Conservation (phyloP, 2,329 filamentous ascomycete genomes). For the Colletotrichum abscissum region DNA sequence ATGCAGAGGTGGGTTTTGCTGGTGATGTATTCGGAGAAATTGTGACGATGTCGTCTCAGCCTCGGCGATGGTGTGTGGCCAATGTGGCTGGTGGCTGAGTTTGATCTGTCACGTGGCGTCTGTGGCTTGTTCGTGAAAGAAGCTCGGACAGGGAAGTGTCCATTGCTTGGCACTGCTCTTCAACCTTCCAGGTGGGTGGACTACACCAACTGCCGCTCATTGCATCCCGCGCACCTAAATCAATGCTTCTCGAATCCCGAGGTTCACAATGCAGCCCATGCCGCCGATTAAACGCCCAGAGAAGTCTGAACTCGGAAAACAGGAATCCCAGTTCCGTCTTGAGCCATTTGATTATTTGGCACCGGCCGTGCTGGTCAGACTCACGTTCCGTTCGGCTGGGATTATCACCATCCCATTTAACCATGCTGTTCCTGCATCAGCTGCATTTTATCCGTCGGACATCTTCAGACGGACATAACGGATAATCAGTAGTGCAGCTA, state of each 20-base stretch:
- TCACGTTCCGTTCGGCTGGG: background rate
- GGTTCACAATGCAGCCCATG: conserved; percentile 16
- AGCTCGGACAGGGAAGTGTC: background rate
- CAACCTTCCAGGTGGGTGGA: background rate
- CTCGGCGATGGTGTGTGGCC: conserved; percentile 10
- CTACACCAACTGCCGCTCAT: conserved; percentile 4
- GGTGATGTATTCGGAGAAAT: conserved; percentile 7
- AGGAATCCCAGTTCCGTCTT: conserved; percentile 28
- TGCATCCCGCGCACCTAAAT: conserved; percentile 8
- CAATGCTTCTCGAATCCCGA: conserved; percentile 1
- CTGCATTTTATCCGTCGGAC: conserved; percentile 20
- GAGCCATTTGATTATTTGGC: conserved; percentile 5
- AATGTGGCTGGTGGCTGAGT: conserved; percentile 17
- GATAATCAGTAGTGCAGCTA: conserved; percentile 21
- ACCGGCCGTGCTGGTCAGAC: background rate
- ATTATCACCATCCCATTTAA: background rate
- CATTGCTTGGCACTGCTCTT: background rate
- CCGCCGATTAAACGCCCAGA: conserved; percentile 9
- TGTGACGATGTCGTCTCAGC: conserved; percentile 18
- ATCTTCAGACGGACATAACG: conserved; percentile 20
- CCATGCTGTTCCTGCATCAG: conserved; percentile 25
- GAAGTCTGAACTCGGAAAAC: conserved; percentile 22
- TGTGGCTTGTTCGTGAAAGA: background rate
- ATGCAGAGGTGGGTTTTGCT: conserved; percentile 10
- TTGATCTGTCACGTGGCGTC: background rate